These are phyloP conservation scores for Leishmania guyanensis DNA, from an alignment of 208 protist genomes.

Conservation along the genomic window DNA sequence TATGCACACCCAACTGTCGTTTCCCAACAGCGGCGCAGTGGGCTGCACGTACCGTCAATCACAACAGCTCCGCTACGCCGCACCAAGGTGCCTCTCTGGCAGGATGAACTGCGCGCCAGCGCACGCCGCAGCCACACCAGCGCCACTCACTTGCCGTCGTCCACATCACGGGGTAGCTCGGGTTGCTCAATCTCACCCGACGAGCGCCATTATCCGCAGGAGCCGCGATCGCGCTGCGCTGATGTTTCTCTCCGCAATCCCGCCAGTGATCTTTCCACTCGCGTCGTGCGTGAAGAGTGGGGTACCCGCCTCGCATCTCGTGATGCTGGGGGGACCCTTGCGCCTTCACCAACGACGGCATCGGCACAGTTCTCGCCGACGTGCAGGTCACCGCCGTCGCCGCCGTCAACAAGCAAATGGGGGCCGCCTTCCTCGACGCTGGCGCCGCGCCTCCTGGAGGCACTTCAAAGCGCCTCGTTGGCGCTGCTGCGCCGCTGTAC, in stretches of 20 bases:
- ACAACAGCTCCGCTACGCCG: neutral
- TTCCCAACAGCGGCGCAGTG: constrained; percentile 5
- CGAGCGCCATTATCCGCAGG: neutral
- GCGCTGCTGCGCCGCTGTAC: constrained; percentile 13
- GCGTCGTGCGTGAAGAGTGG: neutral
- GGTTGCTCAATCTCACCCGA: neutral
- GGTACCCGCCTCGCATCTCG: neutral
- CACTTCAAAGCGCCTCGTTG: constrained; percentile 23
- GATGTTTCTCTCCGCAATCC: neutral
- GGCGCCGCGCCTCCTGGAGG: constrained; percentile 3
- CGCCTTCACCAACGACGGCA: neutral
- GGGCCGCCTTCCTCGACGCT: neutral
- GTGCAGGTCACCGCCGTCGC: constrained; percentile 2
- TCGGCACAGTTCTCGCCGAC: neutral
- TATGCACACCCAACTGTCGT: constrained; percentile 25
- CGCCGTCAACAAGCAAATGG: neutral
- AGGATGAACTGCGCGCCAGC: neutral
- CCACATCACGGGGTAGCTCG: neutral
- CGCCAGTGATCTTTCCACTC: neutral
- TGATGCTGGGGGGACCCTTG: too few species aligned
- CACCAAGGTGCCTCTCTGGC: constrained; percentile 19
- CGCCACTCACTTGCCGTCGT: neutral
- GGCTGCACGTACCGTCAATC: neutral
- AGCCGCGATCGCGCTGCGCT: neutral
- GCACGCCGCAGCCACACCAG: neutral